Percentiles rank a stretch among this genome's conserved stretches.
phyloP scores from a whole-genome alignment of 139 green algal species.

The Coccomyxa sp. region DNA sequence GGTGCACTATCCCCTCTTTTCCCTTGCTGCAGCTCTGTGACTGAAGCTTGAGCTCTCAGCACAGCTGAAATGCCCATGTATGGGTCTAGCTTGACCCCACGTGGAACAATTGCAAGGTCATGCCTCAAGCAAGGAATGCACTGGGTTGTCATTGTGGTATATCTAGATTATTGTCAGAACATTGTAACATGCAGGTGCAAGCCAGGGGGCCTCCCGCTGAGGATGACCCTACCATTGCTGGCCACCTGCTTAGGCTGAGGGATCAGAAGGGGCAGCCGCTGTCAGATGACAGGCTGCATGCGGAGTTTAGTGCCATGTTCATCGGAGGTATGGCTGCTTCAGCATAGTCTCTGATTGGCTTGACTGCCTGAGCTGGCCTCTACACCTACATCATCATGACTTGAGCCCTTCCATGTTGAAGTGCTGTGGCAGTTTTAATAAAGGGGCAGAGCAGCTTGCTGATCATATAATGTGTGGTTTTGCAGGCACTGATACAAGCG shows the following conservation, averaged over 20 bases:
- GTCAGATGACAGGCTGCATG: neutral
- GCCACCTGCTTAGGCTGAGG: neutral
- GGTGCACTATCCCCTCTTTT: neutral
- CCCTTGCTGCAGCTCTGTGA: too few species aligned
- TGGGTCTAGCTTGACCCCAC: too few species aligned
- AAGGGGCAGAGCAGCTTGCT: too few species aligned
- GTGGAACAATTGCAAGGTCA: too few species aligned
- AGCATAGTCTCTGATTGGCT: neutral
- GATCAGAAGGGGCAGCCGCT: neutral
- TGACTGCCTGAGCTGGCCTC: neutral
- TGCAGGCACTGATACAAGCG: neutral
- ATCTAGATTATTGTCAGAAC: neutral
- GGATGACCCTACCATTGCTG: neutral
- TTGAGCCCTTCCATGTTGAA: too few species aligned
- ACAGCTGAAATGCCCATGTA: neutral
- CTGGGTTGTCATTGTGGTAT: neutral
- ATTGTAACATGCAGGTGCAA: neutral
- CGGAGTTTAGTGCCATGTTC: neutral
- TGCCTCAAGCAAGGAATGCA: too few species aligned
- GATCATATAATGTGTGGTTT: neutral
- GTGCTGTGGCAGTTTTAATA: neutral
- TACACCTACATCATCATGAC: neutral
- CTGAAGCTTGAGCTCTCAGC: neutral
- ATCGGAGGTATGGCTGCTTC: neutral
- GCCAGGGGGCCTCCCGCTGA: neutral